These are phyloP conservation scores for Rhodamnia argentea DNA, from an alignment of 345 rosid genomes.

Conservation along the genomic window DNA sequence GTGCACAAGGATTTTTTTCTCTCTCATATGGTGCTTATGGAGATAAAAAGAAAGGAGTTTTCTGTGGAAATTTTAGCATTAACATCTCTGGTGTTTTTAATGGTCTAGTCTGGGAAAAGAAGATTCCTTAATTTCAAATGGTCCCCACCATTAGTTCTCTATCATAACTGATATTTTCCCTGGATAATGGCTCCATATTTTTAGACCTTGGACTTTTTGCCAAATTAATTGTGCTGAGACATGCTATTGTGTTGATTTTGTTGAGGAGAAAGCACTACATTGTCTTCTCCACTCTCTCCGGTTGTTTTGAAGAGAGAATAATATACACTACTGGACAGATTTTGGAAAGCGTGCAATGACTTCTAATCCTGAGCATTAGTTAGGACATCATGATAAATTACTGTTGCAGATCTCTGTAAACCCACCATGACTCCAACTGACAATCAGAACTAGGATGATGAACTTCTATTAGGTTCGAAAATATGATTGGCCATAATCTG, in stretches of 20 bases:
- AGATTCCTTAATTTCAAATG: neutral
- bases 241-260: neutral
- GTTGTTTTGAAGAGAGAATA: neutral
- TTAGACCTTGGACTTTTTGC: neutral
- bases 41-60: neutral
- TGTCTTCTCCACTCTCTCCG: neutral
- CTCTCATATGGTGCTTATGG: neutral
- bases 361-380: neutral
- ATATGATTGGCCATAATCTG: neutral
- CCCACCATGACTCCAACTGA: neutral
- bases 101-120: neutral
- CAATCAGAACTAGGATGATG: neutral
- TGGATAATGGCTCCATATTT: neutral
- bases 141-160: neutral
- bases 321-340: neutral
- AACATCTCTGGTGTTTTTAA: neutral
- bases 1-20: neutral
- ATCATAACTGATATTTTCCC: neutral
- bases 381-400: neutral
- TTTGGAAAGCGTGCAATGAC: neutral
- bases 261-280: neutral
- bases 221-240: neutral
- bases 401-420: neutral
- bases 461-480: neutral
- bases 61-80: neutral